Evolutionary conservation across 192 early-diverging fungal species (phyloP), one percentile per base, ranked within the genome.

Genomic region (Podila horticola): DNA sequence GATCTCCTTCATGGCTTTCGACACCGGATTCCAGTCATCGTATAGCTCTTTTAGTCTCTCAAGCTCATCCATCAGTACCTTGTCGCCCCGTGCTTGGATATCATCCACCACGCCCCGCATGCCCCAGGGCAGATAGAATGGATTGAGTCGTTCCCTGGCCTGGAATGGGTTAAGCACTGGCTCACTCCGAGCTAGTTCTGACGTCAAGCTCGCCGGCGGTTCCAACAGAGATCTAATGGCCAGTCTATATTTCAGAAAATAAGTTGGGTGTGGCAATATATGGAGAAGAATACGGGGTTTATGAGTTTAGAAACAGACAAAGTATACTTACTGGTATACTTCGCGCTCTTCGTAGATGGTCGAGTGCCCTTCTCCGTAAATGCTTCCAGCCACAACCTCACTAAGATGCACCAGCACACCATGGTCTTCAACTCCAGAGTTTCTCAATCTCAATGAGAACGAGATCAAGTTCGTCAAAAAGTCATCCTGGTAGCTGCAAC

Each of bases 111-210:
- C 84, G 15, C 92, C 91, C 20, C 94, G 93, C 92, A 99, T 93
- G n/a, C 95, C 94, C 95, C 96, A 97, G 5, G 97, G 96, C 9
- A 99, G 84, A 82, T 89, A 94, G 71, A 92, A 97, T 28, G 96
- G 95, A 63, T 99, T 99, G 45, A 94, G 82, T 31, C 89, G 88
- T 17, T 84, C 52, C 38, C 89, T 88, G 1, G 95, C 94, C 31
- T 84, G 74, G 36, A 97, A 93, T 2, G 85, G 84, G 7, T 90
- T 66, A 7, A 89, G 74, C 64, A 85, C 84, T 31, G 74, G 75
- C 13, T 75, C 67, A 52, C 74, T 66, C 48, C 57, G 62, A 15
- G 51, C 59, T n/a, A 52, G 17, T 13, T 65, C 62, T 34, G 73
- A 36, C 4, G 69, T 79, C 24, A 79, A 31, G 22, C 65, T 63